Base-by-base conservation (phyloP, 441 rosid species). In the Syzygium syzygioides region DNA sequence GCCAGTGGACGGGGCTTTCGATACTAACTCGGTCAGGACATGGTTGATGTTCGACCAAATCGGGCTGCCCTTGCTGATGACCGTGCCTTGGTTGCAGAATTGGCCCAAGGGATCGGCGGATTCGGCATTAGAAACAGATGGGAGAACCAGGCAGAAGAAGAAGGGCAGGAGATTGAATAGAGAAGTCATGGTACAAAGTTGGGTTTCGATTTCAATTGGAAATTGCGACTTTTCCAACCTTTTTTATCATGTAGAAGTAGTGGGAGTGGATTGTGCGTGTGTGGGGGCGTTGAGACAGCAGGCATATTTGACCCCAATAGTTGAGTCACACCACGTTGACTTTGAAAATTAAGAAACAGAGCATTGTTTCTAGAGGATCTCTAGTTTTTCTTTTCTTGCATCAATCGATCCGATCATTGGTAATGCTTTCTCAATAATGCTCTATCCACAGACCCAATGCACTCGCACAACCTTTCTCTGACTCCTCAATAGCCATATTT, bases 101-200 rank as follows among this genome's bases (percentile, higher is more conserved):
- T 94, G 84, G 86, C 95, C 94, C 60, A 93, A 41, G 86, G 94
- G 93, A 80, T 94, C 95, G 12, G 84, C 53, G 26, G 88, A n/a
- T 55, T 87, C 34, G 32, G 90, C 93, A 15, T 30, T 86, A 87
- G 88, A 88, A 20, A 41, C 45, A 68, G 68, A 66, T 45, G 88
- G 37, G 34, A 90, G 87, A 20, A 90, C 86, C 14, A 89, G 34
- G 80, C 90, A 30, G 52, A 91, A 85, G 56, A 91, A 84, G 79
- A n/a, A 54, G 68, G 19, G 30, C 25, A 66, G 56, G 64, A 86
- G 54, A 59, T 55, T 80, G 50, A 37, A 11, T 37, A 37, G n/a
- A 71, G 80, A 71, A 41, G 9, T 71, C 80, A 71, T 71, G 28
- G 15, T 25, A 76, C n/a, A 76, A 45, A 76, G n/a, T 76, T 41